Percentiles rank a stretch among this genome's conserved stretches.
These are phyloP conservation scores for Fusarium musae DNA, from an alignment of 2,329 filamentous ascomycete species.

Conservation along the genomic window DNA sequence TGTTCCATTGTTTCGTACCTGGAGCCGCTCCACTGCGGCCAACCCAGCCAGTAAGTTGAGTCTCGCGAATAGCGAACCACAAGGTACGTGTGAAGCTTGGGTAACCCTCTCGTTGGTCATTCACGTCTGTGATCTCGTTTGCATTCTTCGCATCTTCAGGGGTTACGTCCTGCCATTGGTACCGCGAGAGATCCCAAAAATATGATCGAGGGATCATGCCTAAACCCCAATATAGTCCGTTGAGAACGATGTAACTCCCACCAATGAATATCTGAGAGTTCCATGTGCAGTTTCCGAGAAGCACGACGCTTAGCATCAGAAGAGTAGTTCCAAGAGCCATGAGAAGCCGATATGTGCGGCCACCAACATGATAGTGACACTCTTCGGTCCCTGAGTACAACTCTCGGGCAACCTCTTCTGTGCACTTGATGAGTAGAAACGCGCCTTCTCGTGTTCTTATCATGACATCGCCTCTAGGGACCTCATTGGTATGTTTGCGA, in stretches of 20 bases:
- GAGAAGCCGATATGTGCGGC: constrained; percentile 60
- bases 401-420: constrained; percentile 70
- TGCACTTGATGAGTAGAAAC: constrained; percentile 67
- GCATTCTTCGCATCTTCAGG: constrained; percentile 53
- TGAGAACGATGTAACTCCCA: constrained; percentile 67
- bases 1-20: constrained; percentile 61
- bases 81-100: constrained; percentile 66
- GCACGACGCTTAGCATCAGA: constrained; percentile 70
- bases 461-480: constrained; percentile 68
- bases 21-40: constrained; percentile 63
- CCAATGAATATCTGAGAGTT: constrained; percentile 69
- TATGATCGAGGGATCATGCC: constrained; percentile 59
- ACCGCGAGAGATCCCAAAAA: constrained; percentile 69
- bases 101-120: constrained; percentile 53
- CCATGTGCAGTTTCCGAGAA: constrained; percentile 72
- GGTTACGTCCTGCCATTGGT: constrained; percentile 56
- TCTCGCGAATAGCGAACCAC: constrained; percentile 69
- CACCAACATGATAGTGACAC: constrained; percentile 65
- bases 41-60: constrained; percentile 64
- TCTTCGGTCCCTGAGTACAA: constrained; percentile 70
- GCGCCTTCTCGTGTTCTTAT: constrained; percentile 70
- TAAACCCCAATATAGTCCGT: constrained; percentile 68
- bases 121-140: constrained; percentile 43
- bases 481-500: constrained; percentile 58
- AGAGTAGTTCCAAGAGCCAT: constrained; percentile 69